Percentiles rank a stretch among this genome's conserved stretches.
phyloP scores from a whole-genome alignment of 192 early-diverging fungal species.

The Spizellomyces punctatus region DNA sequence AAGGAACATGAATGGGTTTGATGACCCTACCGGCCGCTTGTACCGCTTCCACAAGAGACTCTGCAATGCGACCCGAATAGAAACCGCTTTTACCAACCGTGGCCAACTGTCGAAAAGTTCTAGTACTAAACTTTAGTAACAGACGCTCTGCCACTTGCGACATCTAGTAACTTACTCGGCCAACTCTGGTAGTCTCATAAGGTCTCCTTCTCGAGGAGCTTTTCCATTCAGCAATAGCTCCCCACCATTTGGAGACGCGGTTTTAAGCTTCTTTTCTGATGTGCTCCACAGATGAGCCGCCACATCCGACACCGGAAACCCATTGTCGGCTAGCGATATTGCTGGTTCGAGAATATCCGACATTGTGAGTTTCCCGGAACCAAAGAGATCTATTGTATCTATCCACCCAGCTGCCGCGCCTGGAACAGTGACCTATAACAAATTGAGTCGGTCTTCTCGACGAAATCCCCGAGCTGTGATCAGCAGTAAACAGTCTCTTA shows the following conservation, averaged over 20 bases:
- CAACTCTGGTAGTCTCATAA: conserved; percentile 62
- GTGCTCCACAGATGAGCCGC: conserved; percentile 51
- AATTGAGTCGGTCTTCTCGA: neutral
- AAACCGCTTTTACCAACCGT: conserved; percentile 66
- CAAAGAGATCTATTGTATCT: conserved; percentile 66
- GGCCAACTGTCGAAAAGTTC: conserved; percentile 60
- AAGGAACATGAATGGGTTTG: neutral
- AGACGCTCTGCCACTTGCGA: neutral
- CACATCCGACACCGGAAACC: conserved; percentile 61
- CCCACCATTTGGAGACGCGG: conserved; percentile 43
- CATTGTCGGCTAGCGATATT: conserved; percentile 68
- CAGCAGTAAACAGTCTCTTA: neutral
- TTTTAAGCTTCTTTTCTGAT: conserved; percentile 21
- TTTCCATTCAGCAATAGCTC: conserved; percentile 49
- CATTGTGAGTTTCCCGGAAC: conserved; percentile 60
- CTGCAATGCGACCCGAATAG: conserved; percentile 68
- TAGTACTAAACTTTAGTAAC: conserved; percentile 13
- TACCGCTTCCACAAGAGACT: conserved; percentile 58
- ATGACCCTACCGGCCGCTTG: neutral
- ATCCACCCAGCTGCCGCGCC: conserved; percentile 77
- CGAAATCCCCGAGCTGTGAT: neutral
- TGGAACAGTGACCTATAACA: conserved; percentile 59
- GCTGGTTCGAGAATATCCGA: conserved; percentile 66
- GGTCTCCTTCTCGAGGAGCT: conserved; percentile 63
- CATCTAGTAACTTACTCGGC: conserved; percentile 42